phyloP scores from a whole-genome alignment of 345 rosid genomes.

The Citrus reticulata region DNA sequence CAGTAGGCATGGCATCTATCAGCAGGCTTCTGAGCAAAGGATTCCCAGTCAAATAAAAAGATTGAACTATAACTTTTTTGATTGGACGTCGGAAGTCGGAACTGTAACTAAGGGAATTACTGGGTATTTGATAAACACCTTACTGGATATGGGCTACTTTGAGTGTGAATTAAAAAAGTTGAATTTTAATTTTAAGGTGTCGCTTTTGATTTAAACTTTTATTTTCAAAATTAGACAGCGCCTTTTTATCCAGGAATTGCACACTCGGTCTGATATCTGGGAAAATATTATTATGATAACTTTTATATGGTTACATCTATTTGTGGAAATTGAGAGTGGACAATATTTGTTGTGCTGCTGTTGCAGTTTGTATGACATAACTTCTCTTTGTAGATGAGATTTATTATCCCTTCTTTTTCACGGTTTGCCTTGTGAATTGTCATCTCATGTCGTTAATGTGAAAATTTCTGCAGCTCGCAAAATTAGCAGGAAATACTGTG shows the following conservation, averaged over 20 bases:
- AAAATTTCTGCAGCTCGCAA: conserved; percentile 65
- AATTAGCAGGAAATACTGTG: conserved; percentile 77
- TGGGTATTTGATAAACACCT: background rate
- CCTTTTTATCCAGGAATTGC: background rate
- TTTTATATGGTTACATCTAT: background rate
- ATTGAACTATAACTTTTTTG: background rate
- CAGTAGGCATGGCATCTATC: background rate
- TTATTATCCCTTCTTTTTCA: background rate
- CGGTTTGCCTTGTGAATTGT: background rate
- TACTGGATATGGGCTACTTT: background rate
- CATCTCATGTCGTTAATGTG: background rate
- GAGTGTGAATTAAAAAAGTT: background rate
- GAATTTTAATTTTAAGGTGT: background rate
- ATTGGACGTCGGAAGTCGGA: background rate
- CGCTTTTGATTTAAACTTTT: background rate
- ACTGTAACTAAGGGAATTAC: background rate
- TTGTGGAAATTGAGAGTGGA: background rate
- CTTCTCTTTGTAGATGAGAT: background rate
- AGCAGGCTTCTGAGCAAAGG: background rate
- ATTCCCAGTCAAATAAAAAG: background rate
- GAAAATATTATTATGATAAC: background rate
- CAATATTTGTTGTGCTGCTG: background rate
- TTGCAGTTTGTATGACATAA: background rate
- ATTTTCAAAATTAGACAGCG: background rate
- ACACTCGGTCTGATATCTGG: too few relatives aligned